Percentiles rank a stretch among this genome's conserved stretches.
phyloP scores from a whole-genome alignment of 2,329 filamentous ascomycete genomes.

The Cercospora brassicicola region DNA sequence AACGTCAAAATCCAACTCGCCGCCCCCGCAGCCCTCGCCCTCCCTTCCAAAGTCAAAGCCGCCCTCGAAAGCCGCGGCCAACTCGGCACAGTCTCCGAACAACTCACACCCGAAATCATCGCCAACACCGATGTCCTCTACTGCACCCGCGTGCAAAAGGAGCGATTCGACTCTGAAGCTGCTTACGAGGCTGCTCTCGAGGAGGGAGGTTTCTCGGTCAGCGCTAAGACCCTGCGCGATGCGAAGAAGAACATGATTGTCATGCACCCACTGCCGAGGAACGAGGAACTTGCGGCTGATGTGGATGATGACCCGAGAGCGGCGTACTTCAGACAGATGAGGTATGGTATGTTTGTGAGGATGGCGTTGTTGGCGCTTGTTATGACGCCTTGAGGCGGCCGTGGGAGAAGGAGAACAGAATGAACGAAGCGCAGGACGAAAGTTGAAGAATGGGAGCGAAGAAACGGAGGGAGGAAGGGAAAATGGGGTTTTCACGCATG shows the following conservation, averaged over 20 bases:
- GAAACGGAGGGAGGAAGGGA: background rate
- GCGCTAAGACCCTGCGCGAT: conserved; percentile 84
- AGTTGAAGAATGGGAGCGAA: background rate
- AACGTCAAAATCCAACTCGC: conserved; percentile 92
- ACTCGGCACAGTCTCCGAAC: conserved; percentile 71
- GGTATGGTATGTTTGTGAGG: conserved; percentile 93
- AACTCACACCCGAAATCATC: conserved; percentile 82
- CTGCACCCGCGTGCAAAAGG: conserved; percentile 94
- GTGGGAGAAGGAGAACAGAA: background rate
- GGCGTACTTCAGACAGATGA: conserved; percentile 99
- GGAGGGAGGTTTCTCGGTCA: conserved; percentile 69
- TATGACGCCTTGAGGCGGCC: conserved; percentile 58
- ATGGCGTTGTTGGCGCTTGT: conserved; percentile 96
- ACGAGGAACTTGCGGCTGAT: conserved; percentile 90
- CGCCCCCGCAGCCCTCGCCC: conserved; percentile 72
- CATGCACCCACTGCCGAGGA: conserved; percentile 91
- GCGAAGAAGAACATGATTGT: conserved; percentile 93
- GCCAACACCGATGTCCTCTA: conserved; percentile 88
- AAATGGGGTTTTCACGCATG: background rate
- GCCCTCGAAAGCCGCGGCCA: conserved; percentile 73
- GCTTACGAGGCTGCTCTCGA: conserved; percentile 88
- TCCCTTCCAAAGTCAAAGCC: conserved; percentile 73
- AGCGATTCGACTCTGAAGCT: conserved; percentile 78
- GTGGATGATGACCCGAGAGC: conserved; percentile 96
- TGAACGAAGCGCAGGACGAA: too few species aligned